phyloP scores from a whole-genome alignment of 495 filamentous ascomycete species.

The Trichocladium antarcticum region DNA sequence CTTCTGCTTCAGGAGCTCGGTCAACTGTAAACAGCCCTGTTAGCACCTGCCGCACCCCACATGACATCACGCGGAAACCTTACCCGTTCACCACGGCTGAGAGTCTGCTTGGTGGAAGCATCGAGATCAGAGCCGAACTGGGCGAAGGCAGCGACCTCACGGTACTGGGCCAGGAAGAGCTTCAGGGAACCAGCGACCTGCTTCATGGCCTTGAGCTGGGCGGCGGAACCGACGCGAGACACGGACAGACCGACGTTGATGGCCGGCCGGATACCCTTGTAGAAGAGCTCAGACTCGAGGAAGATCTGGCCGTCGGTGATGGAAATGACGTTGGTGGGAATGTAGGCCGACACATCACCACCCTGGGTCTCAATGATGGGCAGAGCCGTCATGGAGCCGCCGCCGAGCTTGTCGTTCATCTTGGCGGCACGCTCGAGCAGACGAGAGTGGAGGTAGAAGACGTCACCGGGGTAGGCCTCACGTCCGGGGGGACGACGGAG shows the following conservation, averaged over 20 bases:
- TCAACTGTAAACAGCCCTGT: slow-evolving; percentile 43
- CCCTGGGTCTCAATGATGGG: slow-evolving; percentile 99
- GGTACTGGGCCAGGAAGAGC: slow-evolving; percentile 99
- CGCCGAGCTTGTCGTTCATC: slow-evolving; percentile 94
- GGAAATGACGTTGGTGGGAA: slow-evolving; percentile 99
- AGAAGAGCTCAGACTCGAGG: slow-evolving; percentile 98
- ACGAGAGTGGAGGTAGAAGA: slow-evolving; percentile 99
- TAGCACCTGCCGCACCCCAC: slow-evolving; percentile 18
- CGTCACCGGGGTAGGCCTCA: slow-evolving; percentile 99
- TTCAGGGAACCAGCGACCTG: slow-evolving; percentile 99
- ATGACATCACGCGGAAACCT: slow-evolving; percentile 21
- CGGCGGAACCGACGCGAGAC: slow-evolving; percentile 98
- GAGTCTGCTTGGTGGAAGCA: slow-evolving; percentile 97
- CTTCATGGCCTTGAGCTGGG: slow-evolving; percentile 99
- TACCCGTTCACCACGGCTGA: slow-evolving; percentile 96
- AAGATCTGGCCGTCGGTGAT: slow-evolving; percentile 99
- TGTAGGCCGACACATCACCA: slow-evolving; percentile 99
- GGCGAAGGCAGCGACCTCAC: slow-evolving; percentile 98
- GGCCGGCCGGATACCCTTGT: slow-evolving; percentile 99
- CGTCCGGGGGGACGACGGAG: slow-evolving; percentile 98
- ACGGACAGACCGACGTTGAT: slow-evolving; percentile 99
- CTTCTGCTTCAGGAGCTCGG: slow-evolving; percentile 99
- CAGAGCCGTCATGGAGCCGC: slow-evolving; percentile 92
- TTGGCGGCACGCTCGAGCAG: slow-evolving; percentile 98
- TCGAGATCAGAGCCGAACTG: slow-evolving; percentile 99